Percentiles rank a stretch among this genome's conserved stretches.
These are phyloP conservation scores for Fusarium musae DNA, from an alignment of 2,329 filamentous ascomycete species.

Conservation along the genomic window DNA sequence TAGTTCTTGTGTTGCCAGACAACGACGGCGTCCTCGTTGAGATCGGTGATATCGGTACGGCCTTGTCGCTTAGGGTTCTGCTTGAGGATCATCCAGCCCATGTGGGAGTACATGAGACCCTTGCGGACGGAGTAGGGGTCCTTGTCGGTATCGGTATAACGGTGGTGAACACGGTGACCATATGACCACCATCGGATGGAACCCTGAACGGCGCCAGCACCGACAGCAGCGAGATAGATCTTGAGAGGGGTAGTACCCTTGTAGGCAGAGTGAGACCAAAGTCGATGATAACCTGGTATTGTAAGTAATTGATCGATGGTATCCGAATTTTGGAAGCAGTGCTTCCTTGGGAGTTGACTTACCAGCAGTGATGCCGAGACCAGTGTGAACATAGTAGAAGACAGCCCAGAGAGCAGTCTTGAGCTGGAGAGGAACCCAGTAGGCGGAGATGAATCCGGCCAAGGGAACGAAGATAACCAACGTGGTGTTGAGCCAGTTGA, in stretches of 20 bases:
- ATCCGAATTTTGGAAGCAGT: background rate
- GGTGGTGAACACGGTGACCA: conserved; percentile 87
- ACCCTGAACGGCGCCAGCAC: conserved; percentile 85
- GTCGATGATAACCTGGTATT: conserved; percentile 64
- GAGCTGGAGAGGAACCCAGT: conserved; percentile 79
- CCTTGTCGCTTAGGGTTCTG: conserved; percentile 91
- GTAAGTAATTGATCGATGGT: conserved; percentile 2
- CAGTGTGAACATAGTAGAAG: conserved; percentile 84
- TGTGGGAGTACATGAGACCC: conserved; percentile 80
- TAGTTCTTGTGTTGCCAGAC: conserved; percentile 91
- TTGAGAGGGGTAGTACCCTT: conserved; percentile 80
- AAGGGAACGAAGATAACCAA: conserved; percentile 84
- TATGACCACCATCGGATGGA: conserved; percentile 91
- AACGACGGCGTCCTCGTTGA: conserved; percentile 87
- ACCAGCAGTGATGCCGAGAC: conserved; percentile 83
- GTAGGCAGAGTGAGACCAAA: conserved; percentile 89
- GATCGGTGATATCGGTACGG: conserved; percentile 86
- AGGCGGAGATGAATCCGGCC: conserved; percentile 76
- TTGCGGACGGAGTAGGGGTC: conserved; percentile 93
- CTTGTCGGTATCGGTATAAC: conserved; percentile 93
- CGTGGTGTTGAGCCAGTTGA: conserved; percentile 91
- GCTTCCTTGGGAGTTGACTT: conserved; percentile 46
- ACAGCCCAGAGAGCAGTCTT: conserved; percentile 81
- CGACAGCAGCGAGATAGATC: conserved; percentile 84
- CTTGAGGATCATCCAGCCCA: conserved; percentile 94